Percentiles rank a stretch among this genome's conserved stretches.
These are phyloP conservation scores for Fraxinus pennsylvanica DNA, from an alignment of 257 asterid genomes.

Conservation along the genomic window DNA sequence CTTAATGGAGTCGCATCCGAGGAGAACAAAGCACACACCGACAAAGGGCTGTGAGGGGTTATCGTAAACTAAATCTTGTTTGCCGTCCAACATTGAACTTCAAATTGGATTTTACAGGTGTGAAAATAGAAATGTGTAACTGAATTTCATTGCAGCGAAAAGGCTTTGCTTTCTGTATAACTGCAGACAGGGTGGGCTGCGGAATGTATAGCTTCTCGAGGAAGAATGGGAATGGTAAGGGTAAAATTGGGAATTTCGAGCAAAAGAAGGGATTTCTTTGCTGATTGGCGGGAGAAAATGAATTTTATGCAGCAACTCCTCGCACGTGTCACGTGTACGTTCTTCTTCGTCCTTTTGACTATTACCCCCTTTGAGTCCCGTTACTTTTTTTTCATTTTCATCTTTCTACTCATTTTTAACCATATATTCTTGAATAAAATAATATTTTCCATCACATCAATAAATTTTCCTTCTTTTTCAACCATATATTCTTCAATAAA, in stretches of 20 bases:
- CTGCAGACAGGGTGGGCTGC: background rate
- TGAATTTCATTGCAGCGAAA: background rate
- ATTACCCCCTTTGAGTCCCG: no score
- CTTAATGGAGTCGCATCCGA: slow-evolving; percentile 55
- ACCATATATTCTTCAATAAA: no score
- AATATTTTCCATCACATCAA: no score
- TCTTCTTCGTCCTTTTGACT: no score
- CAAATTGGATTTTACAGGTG: slow-evolving; percentile 7
- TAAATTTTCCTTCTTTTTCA: no score
- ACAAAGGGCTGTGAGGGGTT: slow-evolving; percentile 42
- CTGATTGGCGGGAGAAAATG: slow-evolving; percentile 54
- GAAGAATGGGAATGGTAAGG: slow-evolving; percentile 40
- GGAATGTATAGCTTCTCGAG: slow-evolving; percentile 39
- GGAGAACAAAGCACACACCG: slow-evolving; percentile 62
- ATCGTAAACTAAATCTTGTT: slow-evolving; percentile 32
- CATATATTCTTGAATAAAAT: no score
- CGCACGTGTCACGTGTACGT: background rate
- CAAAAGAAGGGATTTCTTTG: slow-evolving; percentile 25
- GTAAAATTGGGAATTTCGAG: slow-evolving; percentile 29
- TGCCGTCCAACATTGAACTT: slow-evolving; percentile 39
- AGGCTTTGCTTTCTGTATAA: background rate
- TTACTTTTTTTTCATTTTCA: no score
- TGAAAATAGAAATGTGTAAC: background rate
- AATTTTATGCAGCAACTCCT: background rate
- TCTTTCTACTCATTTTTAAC: no score